Conservation (phyloP, 495 filamentous ascomycete species). For the Penicillium taxi region DNA sequence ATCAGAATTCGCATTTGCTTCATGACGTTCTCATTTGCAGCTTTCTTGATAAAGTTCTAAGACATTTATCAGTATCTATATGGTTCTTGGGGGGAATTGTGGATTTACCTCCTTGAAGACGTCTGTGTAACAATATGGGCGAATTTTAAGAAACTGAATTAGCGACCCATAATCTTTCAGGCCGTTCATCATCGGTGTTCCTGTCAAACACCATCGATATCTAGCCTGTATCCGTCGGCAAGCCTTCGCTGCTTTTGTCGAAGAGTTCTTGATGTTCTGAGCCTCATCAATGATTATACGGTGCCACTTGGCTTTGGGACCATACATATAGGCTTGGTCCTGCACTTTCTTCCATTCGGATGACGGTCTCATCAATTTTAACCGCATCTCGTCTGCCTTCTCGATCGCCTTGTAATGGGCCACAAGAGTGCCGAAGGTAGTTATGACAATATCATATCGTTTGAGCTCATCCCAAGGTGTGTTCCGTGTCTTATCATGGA, state of each 20-base stretch:
- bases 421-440: conserved; percentile 76
- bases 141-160: conserved; percentile 72
- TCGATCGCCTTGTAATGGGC: conserved; percentile 51
- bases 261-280: conserved; percentile 85
- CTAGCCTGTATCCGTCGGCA: conserved; percentile 52
- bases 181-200: conserved; percentile 92
- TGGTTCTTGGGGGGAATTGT: not conserved
- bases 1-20: conserved; percentile 68
- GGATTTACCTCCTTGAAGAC: conserved; percentile 51
- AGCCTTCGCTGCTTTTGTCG: conserved; percentile 57
- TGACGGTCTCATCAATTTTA: too few relatives aligned
- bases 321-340: conserved; percentile 50
- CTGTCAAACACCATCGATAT: conserved; percentile 79
- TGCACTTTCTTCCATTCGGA: too few relatives aligned
- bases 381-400: conserved; percentile 39
- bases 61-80: not conserved
- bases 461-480: conserved; percentile 53
- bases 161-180: conserved; percentile 77
- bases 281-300: conserved; percentile 89
- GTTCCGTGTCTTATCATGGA: conserved; percentile 53
- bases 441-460: conserved; percentile 75
- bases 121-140: conserved; percentile 62
- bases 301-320: conserved; percentile 61
- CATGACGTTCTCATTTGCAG: conserved; percentile 49
- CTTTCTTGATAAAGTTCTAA: conserved; percentile 11